Percentiles rank a stretch among this genome's conserved stretches.
Evolutionary conservation across 2,329 filamentous ascomycete species (phyloP).

Genomic region (Didymella sp.): DNA sequence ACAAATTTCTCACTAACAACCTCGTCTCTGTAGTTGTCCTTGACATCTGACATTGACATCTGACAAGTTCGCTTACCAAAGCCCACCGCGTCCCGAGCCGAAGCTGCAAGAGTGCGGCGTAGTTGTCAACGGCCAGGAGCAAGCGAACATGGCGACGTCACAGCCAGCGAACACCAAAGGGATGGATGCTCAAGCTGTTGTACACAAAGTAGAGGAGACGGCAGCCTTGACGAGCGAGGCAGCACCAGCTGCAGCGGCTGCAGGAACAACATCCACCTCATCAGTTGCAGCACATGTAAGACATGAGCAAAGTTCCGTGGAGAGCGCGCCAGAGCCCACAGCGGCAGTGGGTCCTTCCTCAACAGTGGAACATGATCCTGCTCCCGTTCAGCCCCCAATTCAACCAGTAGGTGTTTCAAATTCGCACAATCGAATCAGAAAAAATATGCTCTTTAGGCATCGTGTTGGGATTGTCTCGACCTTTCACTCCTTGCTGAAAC

Average conservation of each 20-base stretch:
- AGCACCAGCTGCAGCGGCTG: background rate
- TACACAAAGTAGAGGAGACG: background rate
- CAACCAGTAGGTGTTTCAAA: conserved; percentile 11
- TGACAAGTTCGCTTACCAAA: conserved; percentile 1
- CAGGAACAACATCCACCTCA: background rate
- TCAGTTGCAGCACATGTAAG: background rate
- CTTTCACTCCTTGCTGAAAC: background rate
- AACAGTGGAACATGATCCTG: conserved; percentile 11
- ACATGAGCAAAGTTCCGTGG: conserved; percentile 4
- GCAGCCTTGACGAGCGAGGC: background rate
- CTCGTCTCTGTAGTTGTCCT: background rate
- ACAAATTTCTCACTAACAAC: background rate
- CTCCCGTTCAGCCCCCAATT: conserved; percentile 16
- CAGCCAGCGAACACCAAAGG: background rate
- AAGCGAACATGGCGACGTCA: conserved; percentile 9
- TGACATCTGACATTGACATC: conserved; percentile 7
- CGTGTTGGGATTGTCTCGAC: background rate
- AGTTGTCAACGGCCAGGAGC: background rate
- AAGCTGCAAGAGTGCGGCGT: conserved; percentile 10
- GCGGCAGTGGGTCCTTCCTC: conserved; percentile 5
- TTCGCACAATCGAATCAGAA: too few species aligned
- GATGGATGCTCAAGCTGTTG: background rate
- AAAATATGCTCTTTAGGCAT: background rate
- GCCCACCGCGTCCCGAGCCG: conserved; percentile 9
- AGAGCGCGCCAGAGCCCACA: background rate